These are phyloP conservation scores for Diaporthe sp. DNA, from an alignment of 2,329 filamentous ascomycete genomes.

Conservation along the genomic window DNA sequence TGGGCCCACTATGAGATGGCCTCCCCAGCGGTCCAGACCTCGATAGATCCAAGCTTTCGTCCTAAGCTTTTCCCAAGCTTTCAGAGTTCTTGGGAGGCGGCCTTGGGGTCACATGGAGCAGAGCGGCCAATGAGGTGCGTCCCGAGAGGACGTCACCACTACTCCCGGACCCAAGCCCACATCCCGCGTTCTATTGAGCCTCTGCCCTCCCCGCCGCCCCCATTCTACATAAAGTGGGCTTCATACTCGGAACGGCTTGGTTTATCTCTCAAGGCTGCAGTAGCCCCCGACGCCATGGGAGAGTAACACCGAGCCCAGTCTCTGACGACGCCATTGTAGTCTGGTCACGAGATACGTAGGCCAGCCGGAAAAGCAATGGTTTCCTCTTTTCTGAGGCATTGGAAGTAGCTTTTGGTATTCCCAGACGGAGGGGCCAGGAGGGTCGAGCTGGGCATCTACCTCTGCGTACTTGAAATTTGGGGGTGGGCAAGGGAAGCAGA, in stretches of 20 bases:
- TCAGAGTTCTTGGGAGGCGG: background rate
- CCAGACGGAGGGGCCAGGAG: background rate
- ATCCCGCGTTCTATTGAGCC: background rate
- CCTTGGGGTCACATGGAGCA: background rate
- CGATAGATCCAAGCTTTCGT: slow-evolving; percentile 21
- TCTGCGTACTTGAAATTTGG: background rate
- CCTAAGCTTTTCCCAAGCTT: slow-evolving; percentile 25
- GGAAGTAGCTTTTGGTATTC: background rate
- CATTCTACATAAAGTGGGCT: no score
- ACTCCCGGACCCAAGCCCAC: background rate
- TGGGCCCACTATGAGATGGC: background rate
- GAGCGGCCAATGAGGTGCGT: background rate
- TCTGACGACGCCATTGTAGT: background rate
- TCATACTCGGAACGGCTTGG: background rate
- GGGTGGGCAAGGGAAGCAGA: background rate
- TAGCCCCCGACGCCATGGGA: background rate
- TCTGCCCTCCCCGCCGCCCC: background rate
- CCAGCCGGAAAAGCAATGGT: background rate
- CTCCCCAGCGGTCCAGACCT: slow-evolving; percentile 5
- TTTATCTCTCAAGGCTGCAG: background rate
- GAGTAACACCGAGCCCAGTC: slow-evolving; percentile 20
- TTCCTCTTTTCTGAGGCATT: background rate
- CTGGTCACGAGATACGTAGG: background rate
- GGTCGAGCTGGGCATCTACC: background rate
- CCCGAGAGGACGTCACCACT: slow-evolving; percentile 2